Conservation (phyloP, 257 asterid genomes). For the Leonotis leonurus region DNA sequence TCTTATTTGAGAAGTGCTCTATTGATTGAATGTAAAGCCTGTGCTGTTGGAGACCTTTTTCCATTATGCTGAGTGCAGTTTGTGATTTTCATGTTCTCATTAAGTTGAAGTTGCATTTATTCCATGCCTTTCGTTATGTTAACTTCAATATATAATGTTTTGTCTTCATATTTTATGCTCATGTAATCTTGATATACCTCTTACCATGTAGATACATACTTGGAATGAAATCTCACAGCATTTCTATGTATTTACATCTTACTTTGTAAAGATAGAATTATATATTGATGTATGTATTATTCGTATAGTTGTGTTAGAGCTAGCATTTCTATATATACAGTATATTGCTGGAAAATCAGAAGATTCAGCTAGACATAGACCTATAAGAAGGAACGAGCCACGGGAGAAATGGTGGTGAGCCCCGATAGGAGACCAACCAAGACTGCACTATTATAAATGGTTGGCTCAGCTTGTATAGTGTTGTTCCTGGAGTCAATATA, state of each 20-base stretch:
- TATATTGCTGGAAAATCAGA: not conserved
- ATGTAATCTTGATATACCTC: not conserved
- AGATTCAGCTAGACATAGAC: not conserved
- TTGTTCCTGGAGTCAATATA: conserved; percentile 43
- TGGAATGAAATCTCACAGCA: not conserved
- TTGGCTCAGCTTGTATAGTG: conserved; percentile 41
- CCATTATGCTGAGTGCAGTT: conserved; percentile 5
- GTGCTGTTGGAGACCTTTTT: conserved; percentile 12
- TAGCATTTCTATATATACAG: not conserved
- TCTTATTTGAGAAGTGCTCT: conserved; percentile 10
- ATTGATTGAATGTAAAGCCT: conserved; percentile 15
- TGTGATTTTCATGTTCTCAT: conserved; percentile 5
- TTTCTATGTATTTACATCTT: not conserved
- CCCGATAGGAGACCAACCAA: conserved; percentile 51
- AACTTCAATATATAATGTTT: not conserved
- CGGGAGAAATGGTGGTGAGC: conserved; percentile 34
- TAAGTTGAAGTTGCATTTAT: not conserved
- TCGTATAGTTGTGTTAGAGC: not conserved
- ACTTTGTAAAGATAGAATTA: not conserved
- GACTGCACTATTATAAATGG: conserved; percentile 46
- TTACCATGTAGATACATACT: not conserved
- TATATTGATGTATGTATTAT: not conserved
- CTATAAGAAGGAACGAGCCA: conserved; percentile 21
- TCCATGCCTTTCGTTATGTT: not conserved
- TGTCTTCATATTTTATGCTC: not conserved